Evolutionary conservation across 2,329 filamentous ascomycete species (phyloP), one percentile per base, ranked within the genome.

Genomic region (Chrysoporthe deuterocubensis): DNA sequence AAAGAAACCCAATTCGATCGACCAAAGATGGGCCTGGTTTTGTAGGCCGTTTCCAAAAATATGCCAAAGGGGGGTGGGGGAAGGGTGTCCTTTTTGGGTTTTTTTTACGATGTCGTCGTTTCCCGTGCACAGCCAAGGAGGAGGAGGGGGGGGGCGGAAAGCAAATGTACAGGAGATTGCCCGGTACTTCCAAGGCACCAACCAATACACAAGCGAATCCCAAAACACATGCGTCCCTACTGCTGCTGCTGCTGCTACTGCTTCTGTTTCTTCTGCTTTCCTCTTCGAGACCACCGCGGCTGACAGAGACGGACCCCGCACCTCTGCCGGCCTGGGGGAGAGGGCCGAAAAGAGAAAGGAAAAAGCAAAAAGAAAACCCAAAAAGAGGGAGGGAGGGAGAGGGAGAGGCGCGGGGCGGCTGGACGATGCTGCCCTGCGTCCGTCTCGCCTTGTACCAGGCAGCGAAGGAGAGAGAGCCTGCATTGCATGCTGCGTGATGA

Each of bases 11-110:
- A 26, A 26, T 26, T 26, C 26, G 26, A 14, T 32, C 2, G 26
- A 54, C 50, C 50, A 54, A 26, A 54, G 50, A 26, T 26, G 26
- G 21, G 32, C 26, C 50, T 54, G 50, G 50, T 54, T 54, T 14
- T 54, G 50, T 54, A 54, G 50, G 50, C 50, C 32, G 26, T 52
- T 32, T 32, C 11, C 50, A 54, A 58, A 58, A 42, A 18, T 40
- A 58, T 26, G 26, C 26, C 26, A 26, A 26, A 26, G 26, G 26
- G 26, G 26, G 26, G 26, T 26, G 26, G 26, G 26, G 26, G 37
- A 40, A 40, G 37, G 37, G 37, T 40, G 37, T 5, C 11, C 26
- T 54, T 26, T 26, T 26, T 26, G 26, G 26, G 26, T 26, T 26
- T 26, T 26, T 26, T 26, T 34, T 54, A 54, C 26, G 26, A 54